These are phyloP conservation scores for Xerocomellus dryophilus DNA, from an alignment of 768 basidiomycete genomes.

Conservation along the genomic window DNA sequence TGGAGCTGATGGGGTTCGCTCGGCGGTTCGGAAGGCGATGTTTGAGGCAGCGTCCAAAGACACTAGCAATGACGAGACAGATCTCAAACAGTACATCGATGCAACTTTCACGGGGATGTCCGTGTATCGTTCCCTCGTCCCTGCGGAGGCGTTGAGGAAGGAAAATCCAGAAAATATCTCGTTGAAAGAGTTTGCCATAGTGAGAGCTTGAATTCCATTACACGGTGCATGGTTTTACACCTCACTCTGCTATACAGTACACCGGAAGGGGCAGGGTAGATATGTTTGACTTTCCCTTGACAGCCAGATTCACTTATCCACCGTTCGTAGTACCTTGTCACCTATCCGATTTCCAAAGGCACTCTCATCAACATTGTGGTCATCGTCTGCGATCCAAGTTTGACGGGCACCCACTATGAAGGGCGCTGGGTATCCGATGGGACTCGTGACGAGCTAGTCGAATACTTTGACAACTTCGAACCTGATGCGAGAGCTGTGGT, in stretches of 20 bases:
- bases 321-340: slow-evolving; percentile 35
- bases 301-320: neutral
- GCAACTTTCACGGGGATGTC: slow-evolving; percentile 42
- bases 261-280: slow-evolving; percentile 4
- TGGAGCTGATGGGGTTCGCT: slow-evolving; percentile 47
- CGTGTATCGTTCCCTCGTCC: slow-evolving; percentile 39
- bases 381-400: slow-evolving; percentile 27
- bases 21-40: slow-evolving; percentile 24
- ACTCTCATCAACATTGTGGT: slow-evolving; percentile 37
- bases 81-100: slow-evolving; percentile 14
- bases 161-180: slow-evolving; percentile 22
- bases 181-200: slow-evolving; percentile 17
- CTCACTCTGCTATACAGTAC: no score
- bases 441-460: slow-evolving; percentile 33
- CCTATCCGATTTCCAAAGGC: slow-evolving; percentile 40
- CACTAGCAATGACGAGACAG: neutral
- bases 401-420: slow-evolving; percentile 31
- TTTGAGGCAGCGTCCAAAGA: slow-evolving; percentile 16
- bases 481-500: slow-evolving; percentile 32
- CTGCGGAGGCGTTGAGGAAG: slow-evolving; percentile 30
- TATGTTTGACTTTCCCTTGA: neutral
- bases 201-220: slow-evolving; percentile 18
- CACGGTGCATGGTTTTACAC: no score
- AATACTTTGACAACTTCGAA: slow-evolving; percentile 35
- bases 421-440: slow-evolving; percentile 32